Conservation (phyloP, 2,329 filamentous ascomycete genomes). For the Cryphonectria radicalis region DNA sequence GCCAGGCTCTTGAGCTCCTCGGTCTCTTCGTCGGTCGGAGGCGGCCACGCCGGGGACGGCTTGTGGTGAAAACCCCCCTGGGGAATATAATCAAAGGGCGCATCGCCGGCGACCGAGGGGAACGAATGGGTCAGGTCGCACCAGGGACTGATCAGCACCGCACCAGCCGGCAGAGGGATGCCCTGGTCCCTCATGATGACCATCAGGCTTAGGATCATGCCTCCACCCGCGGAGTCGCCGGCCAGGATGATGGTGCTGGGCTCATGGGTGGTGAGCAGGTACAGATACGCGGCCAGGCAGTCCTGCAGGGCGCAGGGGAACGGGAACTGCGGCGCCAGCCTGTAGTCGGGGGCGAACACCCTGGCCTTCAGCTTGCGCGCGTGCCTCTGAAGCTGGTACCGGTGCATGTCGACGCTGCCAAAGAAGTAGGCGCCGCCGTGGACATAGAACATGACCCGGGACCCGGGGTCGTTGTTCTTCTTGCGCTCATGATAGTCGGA, state of each 20-base stretch:
- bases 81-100: constrained; percentile 85
- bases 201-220: constrained; percentile 82
- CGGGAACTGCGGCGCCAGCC: constrained; percentile 89
- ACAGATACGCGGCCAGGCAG: constrained; percentile 85
- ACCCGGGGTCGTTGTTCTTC: constrained; percentile 60
- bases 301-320: constrained; percentile 94
- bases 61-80: constrained; percentile 86
- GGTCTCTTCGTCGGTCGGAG: constrained; percentile 79
- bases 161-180: constrained; percentile 84
- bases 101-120: constrained; percentile 78
- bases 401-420: constrained; percentile 91
- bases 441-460: constrained; percentile 88
- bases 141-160: constrained; percentile 92
- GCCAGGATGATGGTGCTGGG: constrained; percentile 83
- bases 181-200: constrained; percentile 81
- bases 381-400: constrained; percentile 97
- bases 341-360: constrained; percentile 84
- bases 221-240: constrained; percentile 91
- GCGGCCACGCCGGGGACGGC: constrained; percentile 90
- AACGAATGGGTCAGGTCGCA: constrained; percentile 95
- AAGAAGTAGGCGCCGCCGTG: constrained; percentile 97
- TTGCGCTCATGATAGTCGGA: constrained; percentile 76
- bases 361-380: constrained; percentile 90
- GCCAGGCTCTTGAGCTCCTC: constrained; percentile 56
- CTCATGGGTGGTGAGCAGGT: constrained; percentile 75